These are phyloP conservation scores for Trebouxia sp. DNA, from an alignment of 139 green algal species.

Conservation along the genomic window DNA sequence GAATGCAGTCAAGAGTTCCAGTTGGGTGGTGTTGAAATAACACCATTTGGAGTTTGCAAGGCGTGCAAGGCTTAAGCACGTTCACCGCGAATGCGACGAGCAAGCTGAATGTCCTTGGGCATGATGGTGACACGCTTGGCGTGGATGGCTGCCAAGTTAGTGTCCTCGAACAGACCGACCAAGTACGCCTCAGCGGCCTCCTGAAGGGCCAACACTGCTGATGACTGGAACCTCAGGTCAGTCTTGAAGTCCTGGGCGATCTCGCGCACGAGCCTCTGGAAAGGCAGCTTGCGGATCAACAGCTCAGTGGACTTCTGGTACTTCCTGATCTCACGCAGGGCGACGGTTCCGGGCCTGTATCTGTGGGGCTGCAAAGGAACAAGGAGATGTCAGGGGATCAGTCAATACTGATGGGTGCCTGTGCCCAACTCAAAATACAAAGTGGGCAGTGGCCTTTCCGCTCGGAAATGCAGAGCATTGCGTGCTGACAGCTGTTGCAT, in stretches of 20 bases:
- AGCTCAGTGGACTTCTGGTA: conserved; percentile 95
- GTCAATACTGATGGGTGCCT: no score
- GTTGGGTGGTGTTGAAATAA: conserved; percentile 35
- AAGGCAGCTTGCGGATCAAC: conserved; percentile 97
- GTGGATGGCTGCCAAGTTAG: conserved; percentile 96
- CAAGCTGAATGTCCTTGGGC: conserved; percentile 77
- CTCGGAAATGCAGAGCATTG: no score
- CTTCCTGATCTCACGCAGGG: conserved; percentile 91
- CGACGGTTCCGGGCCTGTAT: conserved; percentile 88
- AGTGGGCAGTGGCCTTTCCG: no score
- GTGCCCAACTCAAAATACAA: no score
- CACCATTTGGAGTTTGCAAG: conserved; percentile 8
- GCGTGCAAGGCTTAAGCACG: neutral
- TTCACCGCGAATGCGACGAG: conserved; percentile 55
- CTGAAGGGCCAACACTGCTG: conserved; percentile 94
- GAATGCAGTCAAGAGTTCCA: no score
- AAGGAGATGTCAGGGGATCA: no score
- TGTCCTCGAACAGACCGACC: conserved; percentile 98
- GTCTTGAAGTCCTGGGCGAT: conserved; percentile 99
- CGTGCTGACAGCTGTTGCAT: no score
- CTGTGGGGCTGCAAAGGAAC: conserved; percentile 76
- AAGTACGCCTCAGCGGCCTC: conserved; percentile 98
- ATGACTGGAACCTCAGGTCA: conserved; percentile 97
- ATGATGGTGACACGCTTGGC: conserved; percentile 90
- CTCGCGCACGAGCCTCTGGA: conserved; percentile 97